A percentile compares a stretch with the other conserved stretches of the same genome.
Evolutionary conservation across 2,329 filamentous ascomycete genomes (phyloP).

Genomic region (Diplocarpon mali): DNA sequence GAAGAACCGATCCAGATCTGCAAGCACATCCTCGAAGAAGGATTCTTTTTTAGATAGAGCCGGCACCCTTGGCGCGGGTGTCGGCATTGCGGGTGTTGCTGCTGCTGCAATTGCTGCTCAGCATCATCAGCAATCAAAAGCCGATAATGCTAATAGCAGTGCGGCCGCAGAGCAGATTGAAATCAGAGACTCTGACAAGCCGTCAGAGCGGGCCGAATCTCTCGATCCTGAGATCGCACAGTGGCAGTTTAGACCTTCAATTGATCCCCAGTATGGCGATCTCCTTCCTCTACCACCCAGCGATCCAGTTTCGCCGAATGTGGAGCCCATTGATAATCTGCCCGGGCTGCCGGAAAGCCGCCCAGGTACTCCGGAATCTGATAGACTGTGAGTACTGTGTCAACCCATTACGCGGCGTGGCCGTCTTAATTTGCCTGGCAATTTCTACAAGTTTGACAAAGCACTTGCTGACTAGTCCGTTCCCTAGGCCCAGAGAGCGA

Average conservation of each 20-base stretch:
- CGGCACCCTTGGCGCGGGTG: constrained; percentile 60
- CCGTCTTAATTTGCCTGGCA: too few species aligned
- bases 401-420: too few species aligned
- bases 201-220: constrained; percentile 25
- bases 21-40: constrained; percentile 26
- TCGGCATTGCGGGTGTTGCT: constrained; percentile 46
- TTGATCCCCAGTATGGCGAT: constrained; percentile 56
- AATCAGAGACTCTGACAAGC: constrained; percentile 5
- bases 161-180: constrained; percentile 12
- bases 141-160: constrained; percentile 24
- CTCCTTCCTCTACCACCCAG: constrained; percentile 53
- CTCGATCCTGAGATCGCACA: constrained; percentile 48
- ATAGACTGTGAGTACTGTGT: constrained; percentile 11
- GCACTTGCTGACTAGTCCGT: neutral
- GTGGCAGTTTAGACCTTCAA: constrained; percentile 50
- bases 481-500: constrained; percentile 11
- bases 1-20: constrained; percentile 21
- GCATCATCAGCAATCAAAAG: constrained; percentile 27
- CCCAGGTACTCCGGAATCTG: constrained; percentile 32
- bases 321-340: constrained; percentile 30
- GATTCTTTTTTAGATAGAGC: constrained; percentile 64
- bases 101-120: constrained; percentile 27
- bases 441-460: neutral
- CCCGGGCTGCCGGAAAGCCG: constrained; percentile 49
- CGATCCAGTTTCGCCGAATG: constrained; percentile 38